Percentiles rank a stretch among this genome's conserved stretches.
phyloP scores from a whole-genome alignment of 2,329 filamentous ascomycete species.

The Neodidymelliopsis sp. region DNA sequence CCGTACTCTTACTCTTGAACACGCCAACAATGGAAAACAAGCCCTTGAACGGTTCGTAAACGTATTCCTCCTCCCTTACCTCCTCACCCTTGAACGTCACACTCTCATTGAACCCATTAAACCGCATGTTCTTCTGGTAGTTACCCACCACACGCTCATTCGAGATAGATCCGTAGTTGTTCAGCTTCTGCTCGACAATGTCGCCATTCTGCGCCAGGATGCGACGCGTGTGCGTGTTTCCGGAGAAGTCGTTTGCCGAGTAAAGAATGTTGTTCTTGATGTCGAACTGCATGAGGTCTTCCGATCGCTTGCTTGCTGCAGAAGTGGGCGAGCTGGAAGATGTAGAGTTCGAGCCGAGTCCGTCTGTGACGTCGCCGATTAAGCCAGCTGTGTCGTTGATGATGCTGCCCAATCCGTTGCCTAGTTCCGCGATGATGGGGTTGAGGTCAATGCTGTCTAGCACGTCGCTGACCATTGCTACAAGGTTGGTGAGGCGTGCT shows the following conservation, averaged over 20 bases:
- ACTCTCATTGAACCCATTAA: constrained; percentile 59
- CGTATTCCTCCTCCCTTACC: constrained; percentile 62
- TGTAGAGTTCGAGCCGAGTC: constrained; percentile 6
- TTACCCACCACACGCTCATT: constrained; percentile 56
- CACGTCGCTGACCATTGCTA: constrained; percentile 66
- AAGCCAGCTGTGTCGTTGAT: constrained; percentile 51
- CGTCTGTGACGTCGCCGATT: constrained; percentile 33
- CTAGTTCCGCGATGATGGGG: constrained; percentile 64
- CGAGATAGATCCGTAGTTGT: constrained; percentile 61
- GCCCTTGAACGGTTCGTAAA: constrained; percentile 61
- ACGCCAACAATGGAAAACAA: constrained; percentile 55
- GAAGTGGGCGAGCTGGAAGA: constrained; percentile 19
- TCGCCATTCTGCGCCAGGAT: constrained; percentile 63
- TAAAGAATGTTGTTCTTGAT: constrained; percentile 66
- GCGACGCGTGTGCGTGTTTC: constrained; percentile 62
- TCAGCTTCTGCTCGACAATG: constrained; percentile 62
- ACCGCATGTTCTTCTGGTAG: constrained; percentile 62
- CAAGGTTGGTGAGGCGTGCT: constrained; percentile 66
- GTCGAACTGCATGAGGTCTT: constrained; percentile 54
- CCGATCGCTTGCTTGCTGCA: constrained; percentile 34
- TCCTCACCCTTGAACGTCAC: constrained; percentile 52
- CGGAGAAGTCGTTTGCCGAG: constrained; percentile 66
- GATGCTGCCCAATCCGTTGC: constrained; percentile 58
- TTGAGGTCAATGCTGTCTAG: constrained; percentile 67
- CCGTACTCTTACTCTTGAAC: constrained; percentile 58